Evolutionary conservation across 345 rosid species (phyloP), one percentile per base, ranked within the genome.

Genomic region (Lagerstroemia speciosa): DNA sequence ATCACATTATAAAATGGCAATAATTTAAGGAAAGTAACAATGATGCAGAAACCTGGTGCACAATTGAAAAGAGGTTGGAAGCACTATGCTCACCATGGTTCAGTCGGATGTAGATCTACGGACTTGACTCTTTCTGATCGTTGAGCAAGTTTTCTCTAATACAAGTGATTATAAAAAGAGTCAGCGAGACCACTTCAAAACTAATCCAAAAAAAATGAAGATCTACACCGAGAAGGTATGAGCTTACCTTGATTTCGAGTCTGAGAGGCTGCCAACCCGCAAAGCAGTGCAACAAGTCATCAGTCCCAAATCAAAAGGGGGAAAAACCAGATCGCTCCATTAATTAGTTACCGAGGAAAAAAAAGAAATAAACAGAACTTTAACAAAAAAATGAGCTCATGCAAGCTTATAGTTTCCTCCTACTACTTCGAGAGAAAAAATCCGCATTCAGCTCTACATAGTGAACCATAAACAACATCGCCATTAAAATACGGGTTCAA

Each of bases 91-190:
- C 50, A 83, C 87, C 87, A 83, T 83, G 87, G 87, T 31, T 83
- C 87, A 14, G 81, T 72, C 22, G 87, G 87, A 67, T 83, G 87
- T 52, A 83, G 81, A 71, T 83, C 87, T 32, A 78, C 83, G 33
- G 87, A 83, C 72, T 83, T 83, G 57, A 83, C 87, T 71, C 87
- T 80, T 73, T 83, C 87, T 3, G 84, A 80, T 75, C 83, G 73
- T 71, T 83, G 87, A 67, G 83, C 83, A 77, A 80, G 79, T 75
- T 83, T 83, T 69, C 83, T 80, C 84, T 83, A 75, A 71, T 69
- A 73, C 60, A 75, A 55, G 65, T 8, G 22, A 58, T 27, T 19
- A 31, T 41, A 38, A 30, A 38, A 19, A 22, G 55, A 9, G 48
- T 40, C 29, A 2, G 67, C 24, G 43, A 29, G 40, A 8, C 10